Percentiles rank a stretch among this genome's conserved stretches.
Conservation (phyloP, 2,329 filamentous ascomycete genomes). For the Aureobasidium lini region DNA sequence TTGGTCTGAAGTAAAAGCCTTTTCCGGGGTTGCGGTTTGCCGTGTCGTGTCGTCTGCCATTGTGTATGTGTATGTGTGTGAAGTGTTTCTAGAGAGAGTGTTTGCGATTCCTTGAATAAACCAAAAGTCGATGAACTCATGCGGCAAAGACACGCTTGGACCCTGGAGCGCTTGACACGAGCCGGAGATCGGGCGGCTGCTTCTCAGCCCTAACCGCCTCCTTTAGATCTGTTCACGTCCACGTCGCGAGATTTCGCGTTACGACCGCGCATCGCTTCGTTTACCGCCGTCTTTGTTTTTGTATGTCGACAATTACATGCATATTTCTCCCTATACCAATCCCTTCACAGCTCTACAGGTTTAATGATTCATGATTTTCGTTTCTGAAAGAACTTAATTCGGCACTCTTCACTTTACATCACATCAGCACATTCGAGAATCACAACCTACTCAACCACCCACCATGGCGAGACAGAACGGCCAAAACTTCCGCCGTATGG, state of each 20-base stretch:
- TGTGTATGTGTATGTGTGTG: constrained; percentile 13
- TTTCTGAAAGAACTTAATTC: background rate
- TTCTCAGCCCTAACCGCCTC: background rate
- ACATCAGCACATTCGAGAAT: background rate
- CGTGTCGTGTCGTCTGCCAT: constrained; percentile 43
- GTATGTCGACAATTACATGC: background rate
- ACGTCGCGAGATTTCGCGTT: constrained; percentile 4
- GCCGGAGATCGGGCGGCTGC: background rate
- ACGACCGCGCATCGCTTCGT: background rate
- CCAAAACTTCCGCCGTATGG: constrained; percentile 17
- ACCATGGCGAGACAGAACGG: constrained; percentile 12
- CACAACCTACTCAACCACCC: background rate
- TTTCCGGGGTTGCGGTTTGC: constrained; percentile 17
- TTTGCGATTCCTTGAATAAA: background rate
- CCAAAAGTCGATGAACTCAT: constrained; percentile 8
- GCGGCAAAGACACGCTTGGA: constrained; percentile 1
- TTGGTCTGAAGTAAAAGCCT: constrained; percentile 28
- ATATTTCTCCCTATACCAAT: background rate
- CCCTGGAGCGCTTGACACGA: background rate
- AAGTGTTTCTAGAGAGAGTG: background rate
- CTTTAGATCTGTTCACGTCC: background rate
- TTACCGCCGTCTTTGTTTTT: constrained; percentile 4
- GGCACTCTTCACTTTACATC: background rate
- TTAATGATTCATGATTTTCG: background rate
- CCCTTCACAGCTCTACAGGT: background rate